A percentile compares a stretch with the other conserved stretches of the same genome.
Evolutionary conservation across 768 basidiomycete species (phyloP).

Genomic region (Mycena epipterygia): DNA sequence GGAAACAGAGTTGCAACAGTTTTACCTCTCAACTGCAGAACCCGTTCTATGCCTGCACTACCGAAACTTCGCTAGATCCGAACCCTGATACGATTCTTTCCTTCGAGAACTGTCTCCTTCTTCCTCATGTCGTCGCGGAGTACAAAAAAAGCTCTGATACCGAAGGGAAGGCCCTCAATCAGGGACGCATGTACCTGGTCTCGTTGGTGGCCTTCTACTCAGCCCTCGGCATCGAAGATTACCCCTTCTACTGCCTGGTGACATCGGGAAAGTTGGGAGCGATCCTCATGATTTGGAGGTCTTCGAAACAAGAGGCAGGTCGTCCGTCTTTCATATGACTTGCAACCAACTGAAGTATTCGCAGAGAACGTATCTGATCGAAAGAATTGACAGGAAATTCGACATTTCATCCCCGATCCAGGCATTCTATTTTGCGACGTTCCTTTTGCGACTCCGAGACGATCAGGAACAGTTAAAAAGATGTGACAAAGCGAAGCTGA

Average conservation of each 20-base stretch:
- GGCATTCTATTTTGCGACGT: conserved; percentile 5
- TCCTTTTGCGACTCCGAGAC: conserved; percentile 10
- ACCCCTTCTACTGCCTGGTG: conserved; percentile 16
- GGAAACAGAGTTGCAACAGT: not conserved
- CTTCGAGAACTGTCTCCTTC: not conserved
- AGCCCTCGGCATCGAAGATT: conserved; percentile 14
- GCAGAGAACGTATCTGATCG: conserved; percentile 8
- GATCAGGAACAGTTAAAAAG: too few species aligned
- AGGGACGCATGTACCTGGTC: conserved; percentile 12
- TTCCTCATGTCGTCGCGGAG: conserved; percentile 7
- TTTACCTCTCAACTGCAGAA: not conserved
- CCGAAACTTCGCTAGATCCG: not conserved
- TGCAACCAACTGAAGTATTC: not conserved
- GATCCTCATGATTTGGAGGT: conserved; percentile 23
- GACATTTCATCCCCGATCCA: conserved; percentile 4
- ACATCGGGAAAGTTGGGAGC: not conserved
- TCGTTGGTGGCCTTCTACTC: conserved; percentile 17
- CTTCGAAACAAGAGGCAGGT: not conserved
- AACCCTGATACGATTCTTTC: not conserved
- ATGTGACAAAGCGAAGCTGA: too few species aligned
- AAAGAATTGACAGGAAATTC: conserved; percentile 12
- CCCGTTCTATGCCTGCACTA: not conserved
- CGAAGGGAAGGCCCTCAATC: not conserved
- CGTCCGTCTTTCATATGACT: not conserved
- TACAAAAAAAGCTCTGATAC: not conserved